These are phyloP conservation scores for Tulasnella sp. DNA, from an alignment of 768 basidiomycete species.

Conservation along the genomic window DNA sequence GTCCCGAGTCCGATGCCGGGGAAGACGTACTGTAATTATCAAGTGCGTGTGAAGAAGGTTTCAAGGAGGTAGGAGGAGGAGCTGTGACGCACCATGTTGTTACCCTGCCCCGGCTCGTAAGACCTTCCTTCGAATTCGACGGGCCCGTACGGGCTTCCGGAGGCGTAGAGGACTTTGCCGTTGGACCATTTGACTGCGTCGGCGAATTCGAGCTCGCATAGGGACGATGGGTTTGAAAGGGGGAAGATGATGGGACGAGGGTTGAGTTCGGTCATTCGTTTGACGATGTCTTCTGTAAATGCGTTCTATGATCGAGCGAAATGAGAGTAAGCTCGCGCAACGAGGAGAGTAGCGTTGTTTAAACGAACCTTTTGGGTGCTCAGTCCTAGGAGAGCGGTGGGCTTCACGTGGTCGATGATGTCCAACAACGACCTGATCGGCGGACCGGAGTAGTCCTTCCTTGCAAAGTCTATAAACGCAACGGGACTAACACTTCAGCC, in stretches of 20 bases:
- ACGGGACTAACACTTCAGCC: not conserved
- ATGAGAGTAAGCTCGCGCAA: not conserved
- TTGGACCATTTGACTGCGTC: slow-evolving; percentile 51
- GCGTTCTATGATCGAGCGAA: slow-evolving; percentile 42
- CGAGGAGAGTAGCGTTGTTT: not conserved
- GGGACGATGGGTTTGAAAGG: slow-evolving; percentile 72
- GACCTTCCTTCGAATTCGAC: slow-evolving; percentile 42
- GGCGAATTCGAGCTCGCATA: slow-evolving; percentile 69
- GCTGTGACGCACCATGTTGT: slow-evolving; percentile 80
- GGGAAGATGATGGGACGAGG: slow-evolving; percentile 84
- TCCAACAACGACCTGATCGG: slow-evolving; percentile 64
- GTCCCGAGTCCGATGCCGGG: slow-evolving; percentile 61
- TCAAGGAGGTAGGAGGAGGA: not conserved
- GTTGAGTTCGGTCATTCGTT: slow-evolving; percentile 68
- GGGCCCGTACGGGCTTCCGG: slow-evolving; percentile 73
- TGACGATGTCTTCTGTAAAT: slow-evolving; percentile 59
- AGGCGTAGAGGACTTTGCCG: slow-evolving; percentile 56
- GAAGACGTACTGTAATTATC: slow-evolving; percentile 15
- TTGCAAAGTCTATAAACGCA: slow-evolving; percentile 53
- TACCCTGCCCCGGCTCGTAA: slow-evolving; percentile 78
- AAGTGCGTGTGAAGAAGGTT: not conserved
- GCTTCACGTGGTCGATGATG: slow-evolving; percentile 68
- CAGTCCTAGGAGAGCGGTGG: slow-evolving; percentile 80
- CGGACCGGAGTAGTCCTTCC: slow-evolving; percentile 64
- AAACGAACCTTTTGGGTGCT: slow-evolving; percentile 37